Evolutionary conservation across 352 stramenopile species (phyloP), one percentile per base, ranked within the genome.

Genomic region (Paralagenidium karlingii): DNA sequence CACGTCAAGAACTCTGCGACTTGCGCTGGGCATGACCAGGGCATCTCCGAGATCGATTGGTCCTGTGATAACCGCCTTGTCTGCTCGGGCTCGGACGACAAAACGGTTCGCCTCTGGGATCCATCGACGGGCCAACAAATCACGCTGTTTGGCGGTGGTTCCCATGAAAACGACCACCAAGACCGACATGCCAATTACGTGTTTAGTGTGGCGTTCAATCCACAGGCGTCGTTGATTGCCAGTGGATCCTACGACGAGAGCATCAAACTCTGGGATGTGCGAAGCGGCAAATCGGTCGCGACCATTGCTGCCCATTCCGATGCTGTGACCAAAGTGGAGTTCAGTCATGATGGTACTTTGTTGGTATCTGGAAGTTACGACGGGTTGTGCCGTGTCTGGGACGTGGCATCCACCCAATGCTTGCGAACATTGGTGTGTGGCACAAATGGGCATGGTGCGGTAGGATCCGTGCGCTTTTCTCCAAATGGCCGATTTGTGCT

Each of bases 181-280:
- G 69, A 76, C 12, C 82, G 91, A 33, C 94, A 99, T 64, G 51
- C 70, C 18, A 90, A 88, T 53, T 97, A 95, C 52, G 93, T 98
- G n/a, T 97, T 97, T 63, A 95, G 74, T 45, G 81, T 82, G 31
- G 76, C 82, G 43, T 96, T 98, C 55, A 97, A 96, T 37, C 89
- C 87, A 4, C 82, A 95, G 51, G 69, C 68, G 13, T 97, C 95
- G 54, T 59, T 98, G 24, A 54, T 98, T 21, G 71, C 66, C 21
- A 79, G 71, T 34, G 78, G 76, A 13, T 95, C 76, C 7, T 97
- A 94, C 44, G 94, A 99, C 53, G 92, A 98, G 57, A 95, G 67
- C 7, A 82, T 98, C 29, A 91, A 95, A 40, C 55, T 98, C 13
- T 99, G 94, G 94, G 94, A 99, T 56, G 73, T 97, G 12, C 78